phyloP scores from a whole-genome alignment of 1,284 basidiomycete species.

The Hortiboletus rubellus region DNA sequence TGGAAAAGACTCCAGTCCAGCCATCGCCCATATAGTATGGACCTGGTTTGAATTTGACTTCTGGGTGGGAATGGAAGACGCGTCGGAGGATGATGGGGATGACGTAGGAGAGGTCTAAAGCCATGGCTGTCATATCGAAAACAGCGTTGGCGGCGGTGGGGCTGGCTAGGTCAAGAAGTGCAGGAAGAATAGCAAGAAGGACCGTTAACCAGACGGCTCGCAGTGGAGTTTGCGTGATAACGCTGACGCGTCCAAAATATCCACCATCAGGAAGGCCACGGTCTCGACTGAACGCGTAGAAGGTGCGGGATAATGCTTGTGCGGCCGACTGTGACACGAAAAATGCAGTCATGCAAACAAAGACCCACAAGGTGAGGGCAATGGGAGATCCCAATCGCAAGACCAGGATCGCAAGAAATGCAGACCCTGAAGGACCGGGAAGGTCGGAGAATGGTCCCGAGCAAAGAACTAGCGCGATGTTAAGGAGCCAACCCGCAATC shows the following conservation, averaged over 20 bases:
- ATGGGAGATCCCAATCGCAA: constrained; percentile 71
- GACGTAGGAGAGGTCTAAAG: constrained; percentile 69
- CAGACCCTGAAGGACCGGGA: constrained; percentile 62
- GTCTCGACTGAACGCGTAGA: constrained; percentile 91
- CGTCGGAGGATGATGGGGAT: constrained; percentile 75
- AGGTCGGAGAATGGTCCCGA: constrained; percentile 69
- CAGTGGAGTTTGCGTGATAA: constrained; percentile 72
- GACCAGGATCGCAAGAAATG: constrained; percentile 62
- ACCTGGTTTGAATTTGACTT: constrained; percentile 84
- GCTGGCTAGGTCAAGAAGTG: constrained; percentile 75
- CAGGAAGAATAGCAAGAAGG: constrained; percentile 67
- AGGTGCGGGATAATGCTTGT: constrained; percentile 84
- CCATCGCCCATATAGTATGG: constrained; percentile 86
- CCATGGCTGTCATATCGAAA: constrained; percentile 78
- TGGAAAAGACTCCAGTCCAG: constrained; percentile 61
- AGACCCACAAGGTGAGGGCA: constrained; percentile 71
- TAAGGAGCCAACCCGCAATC: constrained; percentile 80
- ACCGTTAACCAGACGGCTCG: constrained; percentile 83
- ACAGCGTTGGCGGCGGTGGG: constrained; percentile 81
- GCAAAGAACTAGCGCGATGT: constrained; percentile 81
- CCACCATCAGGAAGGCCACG: constrained; percentile 80
- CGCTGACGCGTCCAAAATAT: constrained; percentile 72
- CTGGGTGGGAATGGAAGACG: constrained; percentile 76
- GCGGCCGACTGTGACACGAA: constrained; percentile 81
- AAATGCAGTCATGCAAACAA: constrained; percentile 80